Conservation (phyloP, 1,139 yeast species). For the Kodamaea derodonti region DNA sequence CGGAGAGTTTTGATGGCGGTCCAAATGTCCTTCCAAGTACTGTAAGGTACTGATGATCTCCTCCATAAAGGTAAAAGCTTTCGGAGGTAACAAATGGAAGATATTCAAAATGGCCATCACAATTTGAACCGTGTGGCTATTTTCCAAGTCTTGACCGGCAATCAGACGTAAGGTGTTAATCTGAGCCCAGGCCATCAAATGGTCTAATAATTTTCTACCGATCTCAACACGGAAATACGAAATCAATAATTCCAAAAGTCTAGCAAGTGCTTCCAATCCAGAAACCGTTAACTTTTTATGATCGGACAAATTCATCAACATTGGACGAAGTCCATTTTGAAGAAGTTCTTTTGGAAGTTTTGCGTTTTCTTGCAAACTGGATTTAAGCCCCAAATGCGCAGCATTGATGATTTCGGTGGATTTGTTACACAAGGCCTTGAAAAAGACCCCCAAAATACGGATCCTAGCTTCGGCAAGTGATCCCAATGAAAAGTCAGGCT, state of each 20-base stretch:
- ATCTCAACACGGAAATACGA: constrained; percentile 96
- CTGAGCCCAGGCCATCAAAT: constrained; percentile 95
- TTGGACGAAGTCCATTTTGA: constrained; percentile 92
- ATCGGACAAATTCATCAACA: constrained; percentile 91
- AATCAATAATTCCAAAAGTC: constrained; percentile 78
- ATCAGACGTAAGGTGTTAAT: constrained; percentile 69
- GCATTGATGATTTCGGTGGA: constrained; percentile 89
- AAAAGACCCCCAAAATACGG: constrained; percentile 86
- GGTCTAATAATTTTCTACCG: constrained; percentile 89
- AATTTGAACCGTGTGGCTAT: constrained; percentile 76
- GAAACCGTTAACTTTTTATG: constrained; percentile 85
- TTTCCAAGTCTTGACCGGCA: constrained; percentile 71
- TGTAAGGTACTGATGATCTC: constrained; percentile 76
- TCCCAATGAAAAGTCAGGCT: constrained; percentile 70
- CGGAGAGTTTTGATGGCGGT: constrained; percentile 85
- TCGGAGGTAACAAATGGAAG: constrained; percentile 87
- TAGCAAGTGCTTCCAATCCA: constrained; percentile 88
- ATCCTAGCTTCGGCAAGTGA: constrained; percentile 83
- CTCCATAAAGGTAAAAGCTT: constrained; percentile 88
- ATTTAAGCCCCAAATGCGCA: constrained; percentile 82
- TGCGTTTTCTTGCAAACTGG: constrained; percentile 80
- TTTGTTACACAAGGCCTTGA: constrained; percentile 85
- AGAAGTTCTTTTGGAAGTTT: constrained; percentile 88
- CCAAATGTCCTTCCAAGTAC: constrained; percentile 74
- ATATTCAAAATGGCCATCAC: constrained; percentile 89